phyloP scores from a whole-genome alignment of 768 basidiomycete species.

The Pisolithus orientalis region DNA sequence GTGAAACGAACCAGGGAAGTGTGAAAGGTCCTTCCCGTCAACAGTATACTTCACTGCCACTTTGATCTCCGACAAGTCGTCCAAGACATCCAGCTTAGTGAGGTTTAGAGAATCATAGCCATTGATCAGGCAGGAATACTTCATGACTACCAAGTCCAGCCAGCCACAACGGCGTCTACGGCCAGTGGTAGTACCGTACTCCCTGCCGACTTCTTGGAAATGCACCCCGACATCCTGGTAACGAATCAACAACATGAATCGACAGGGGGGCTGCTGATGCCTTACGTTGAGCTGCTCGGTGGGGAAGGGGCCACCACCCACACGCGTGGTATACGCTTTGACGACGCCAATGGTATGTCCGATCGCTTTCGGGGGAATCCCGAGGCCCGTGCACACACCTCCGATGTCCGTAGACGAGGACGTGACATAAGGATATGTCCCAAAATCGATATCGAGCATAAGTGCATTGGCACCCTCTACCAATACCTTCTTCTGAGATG shows the following conservation, averaged over 20 bases:
- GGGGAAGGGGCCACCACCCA: constrained; percentile 98
- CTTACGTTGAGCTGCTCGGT: constrained; percentile 88
- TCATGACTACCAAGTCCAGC: constrained; percentile 94
- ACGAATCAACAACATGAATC: not conserved
- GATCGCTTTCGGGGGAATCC: constrained; percentile 85
- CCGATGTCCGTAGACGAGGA: constrained; percentile 91
- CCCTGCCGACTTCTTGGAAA: constrained; percentile 88
- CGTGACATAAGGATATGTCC: constrained; percentile 97
- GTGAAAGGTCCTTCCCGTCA: constrained; percentile 68
- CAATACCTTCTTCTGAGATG: constrained; percentile 70
- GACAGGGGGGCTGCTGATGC: constrained; percentile 3
- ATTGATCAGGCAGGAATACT: constrained; percentile 89
- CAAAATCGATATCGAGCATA: constrained; percentile 97
- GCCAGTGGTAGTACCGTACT: constrained; percentile 91
- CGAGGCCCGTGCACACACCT: constrained; percentile 96
- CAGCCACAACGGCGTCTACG: constrained; percentile 91
- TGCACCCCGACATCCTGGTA: constrained; percentile 72
- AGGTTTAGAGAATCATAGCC: constrained; percentile 92
- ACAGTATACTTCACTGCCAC: constrained; percentile 75
- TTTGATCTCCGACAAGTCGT: constrained; percentile 80
- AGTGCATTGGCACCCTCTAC: constrained; percentile 98
- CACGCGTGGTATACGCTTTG: constrained; percentile 97
- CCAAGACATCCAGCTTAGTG: constrained; percentile 93
- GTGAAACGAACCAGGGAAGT: constrained; percentile 74
- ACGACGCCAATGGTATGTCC: constrained; percentile 89